A percentile compares a stretch with the other conserved stretches of the same genome.
Evolutionary conservation across 257 asterid species (phyloP).

Genomic region (Petunia secreta): DNA sequence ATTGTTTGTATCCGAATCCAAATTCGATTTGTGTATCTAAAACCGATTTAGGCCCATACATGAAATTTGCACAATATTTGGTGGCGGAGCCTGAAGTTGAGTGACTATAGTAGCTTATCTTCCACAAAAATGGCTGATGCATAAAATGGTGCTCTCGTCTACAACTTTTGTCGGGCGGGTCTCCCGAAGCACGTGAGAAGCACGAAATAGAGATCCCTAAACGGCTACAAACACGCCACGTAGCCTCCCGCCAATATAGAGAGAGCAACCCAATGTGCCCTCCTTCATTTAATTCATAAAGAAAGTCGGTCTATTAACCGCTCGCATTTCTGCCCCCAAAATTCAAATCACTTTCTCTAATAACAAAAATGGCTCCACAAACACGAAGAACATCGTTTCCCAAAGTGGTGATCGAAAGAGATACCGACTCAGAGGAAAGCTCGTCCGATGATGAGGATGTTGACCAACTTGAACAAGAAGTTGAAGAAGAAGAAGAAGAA

Average conservation of each 20-base stretch:
- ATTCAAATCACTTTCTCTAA: neutral
- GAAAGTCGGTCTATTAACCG: slow-evolving; percentile 19
- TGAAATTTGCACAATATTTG: no score
- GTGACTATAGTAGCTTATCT: no score
- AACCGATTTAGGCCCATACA: no score
- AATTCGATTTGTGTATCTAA: no score
- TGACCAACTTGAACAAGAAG: slow-evolving; percentile 24
- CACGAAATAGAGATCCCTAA: neutral
- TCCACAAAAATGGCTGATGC: no score
- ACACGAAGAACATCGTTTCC: slow-evolving; percentile 69
- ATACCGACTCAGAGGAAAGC: slow-evolving; percentile 74
- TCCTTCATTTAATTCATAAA: neutral
- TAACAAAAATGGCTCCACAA: slow-evolving; percentile 64
- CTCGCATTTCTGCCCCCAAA: neutral
- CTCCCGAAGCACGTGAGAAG: no score
- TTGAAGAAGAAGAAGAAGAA: slow-evolving; percentile 38
- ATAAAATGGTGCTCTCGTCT: no score
- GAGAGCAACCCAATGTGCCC: neutral
- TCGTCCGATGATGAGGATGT: slow-evolving; percentile 53
- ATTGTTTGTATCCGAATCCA: no score
- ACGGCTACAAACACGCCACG: slow-evolving; percentile 39
- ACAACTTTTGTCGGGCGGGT: no score
- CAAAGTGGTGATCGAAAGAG: slow-evolving; percentile 67
- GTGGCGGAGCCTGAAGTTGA: no score
- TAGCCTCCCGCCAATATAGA: slow-evolving; percentile 41